A percentile compares a stretch with the other conserved stretches of the same genome.
phyloP scores from a whole-genome alignment of 1,284 basidiomycete species.

The Naganishia sp. region DNA sequence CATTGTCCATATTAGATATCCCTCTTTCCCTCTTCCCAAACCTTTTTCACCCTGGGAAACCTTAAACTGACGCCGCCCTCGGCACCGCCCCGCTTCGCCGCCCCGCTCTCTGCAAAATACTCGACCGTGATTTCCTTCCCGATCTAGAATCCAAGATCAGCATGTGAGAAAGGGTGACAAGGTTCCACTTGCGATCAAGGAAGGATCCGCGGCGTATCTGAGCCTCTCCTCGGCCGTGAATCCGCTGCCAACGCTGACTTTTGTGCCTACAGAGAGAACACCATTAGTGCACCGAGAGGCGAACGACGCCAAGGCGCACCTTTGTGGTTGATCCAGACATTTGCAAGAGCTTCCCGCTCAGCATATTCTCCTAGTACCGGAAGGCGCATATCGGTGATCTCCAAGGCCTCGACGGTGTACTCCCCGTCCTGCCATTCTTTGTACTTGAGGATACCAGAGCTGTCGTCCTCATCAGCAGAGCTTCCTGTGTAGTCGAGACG shows the following conservation, averaged over 20 bases:
- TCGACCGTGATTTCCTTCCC: slow-evolving; percentile 52
- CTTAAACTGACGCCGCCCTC: slow-evolving; percentile 41
- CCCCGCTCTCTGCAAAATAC: slow-evolving; percentile 49
- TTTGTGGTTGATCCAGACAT: slow-evolving; percentile 47
- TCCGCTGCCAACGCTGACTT: slow-evolving; percentile 48
- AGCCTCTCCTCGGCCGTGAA: slow-evolving; percentile 48
- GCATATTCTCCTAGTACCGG: slow-evolving; percentile 43
- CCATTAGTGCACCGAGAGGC: not conserved
- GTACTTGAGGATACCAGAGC: slow-evolving; percentile 48
- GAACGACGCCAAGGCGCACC: slow-evolving; percentile 25
- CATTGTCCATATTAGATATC: slow-evolving; percentile 20
- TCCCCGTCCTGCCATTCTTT: slow-evolving; percentile 52
- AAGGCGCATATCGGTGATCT: slow-evolving; percentile 43
- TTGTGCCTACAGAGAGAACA: slow-evolving; percentile 15
- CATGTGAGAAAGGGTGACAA: too few relatives aligned
- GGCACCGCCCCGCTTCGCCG: slow-evolving; percentile 34
- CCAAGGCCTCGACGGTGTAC: slow-evolving; percentile 42
- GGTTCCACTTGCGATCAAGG: slow-evolving; percentile 40
- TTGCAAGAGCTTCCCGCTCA: slow-evolving; percentile 43
- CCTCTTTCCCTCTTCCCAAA: slow-evolving; percentile 48
- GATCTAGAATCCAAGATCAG: not conserved
- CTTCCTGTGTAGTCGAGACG: too few relatives aligned
- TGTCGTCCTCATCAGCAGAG: slow-evolving; percentile 13
- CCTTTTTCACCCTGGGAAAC: slow-evolving; percentile 49
- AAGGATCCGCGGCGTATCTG: slow-evolving; percentile 42